phyloP scores from a whole-genome alignment of 2,329 filamentous ascomycete species.

The Pseudomassariella vexata region DNA sequence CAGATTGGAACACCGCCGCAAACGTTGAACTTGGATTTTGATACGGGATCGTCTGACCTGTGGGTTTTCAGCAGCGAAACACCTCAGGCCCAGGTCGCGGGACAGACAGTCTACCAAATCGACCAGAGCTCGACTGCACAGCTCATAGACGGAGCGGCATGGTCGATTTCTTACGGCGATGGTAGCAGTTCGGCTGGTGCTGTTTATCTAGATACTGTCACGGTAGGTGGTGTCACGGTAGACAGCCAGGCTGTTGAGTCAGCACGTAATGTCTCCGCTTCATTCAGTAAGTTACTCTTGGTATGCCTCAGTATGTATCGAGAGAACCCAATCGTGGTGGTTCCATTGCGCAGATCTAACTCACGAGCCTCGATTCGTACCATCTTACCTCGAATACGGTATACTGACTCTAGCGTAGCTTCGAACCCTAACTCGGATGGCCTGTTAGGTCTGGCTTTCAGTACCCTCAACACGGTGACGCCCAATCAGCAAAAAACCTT shows the following conservation, averaged over 20 bases:
- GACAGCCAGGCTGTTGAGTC: conserved; percentile 35
- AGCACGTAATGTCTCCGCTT: conserved; percentile 31
- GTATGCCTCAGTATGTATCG: too few relatives aligned
- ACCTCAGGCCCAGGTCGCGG: conserved; percentile 23
- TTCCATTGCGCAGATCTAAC: too few relatives aligned
- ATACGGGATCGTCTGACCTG: conserved; percentile 40
- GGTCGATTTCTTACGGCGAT: conserved; percentile 38
- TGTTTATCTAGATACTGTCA: conserved; percentile 37
- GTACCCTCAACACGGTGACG: conserved; percentile 34
- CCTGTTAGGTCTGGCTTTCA: conserved; percentile 38
- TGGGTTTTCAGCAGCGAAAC: conserved; percentile 40
- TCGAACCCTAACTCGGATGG: too few relatives aligned
- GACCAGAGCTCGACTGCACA: conserved; percentile 30
- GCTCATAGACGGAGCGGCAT: conserved; percentile 29
- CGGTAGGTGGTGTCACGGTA: conserved; percentile 33
- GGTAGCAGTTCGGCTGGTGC: conserved; percentile 33
- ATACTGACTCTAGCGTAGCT: too few relatives aligned
- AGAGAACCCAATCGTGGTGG: too few relatives aligned
- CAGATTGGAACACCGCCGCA: conserved; percentile 33
- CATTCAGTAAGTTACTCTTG: conserved; percentile 32
- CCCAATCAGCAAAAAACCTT: conserved; percentile 37
- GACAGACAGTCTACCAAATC: conserved; percentile 34
- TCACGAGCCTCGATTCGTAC: too few relatives aligned
- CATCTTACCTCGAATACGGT: too few relatives aligned
- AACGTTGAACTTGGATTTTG: conserved; percentile 36